Evolutionary conservation across 768 basidiomycete genomes (phyloP).

Genomic region (Cantharellus anzutake): DNA sequence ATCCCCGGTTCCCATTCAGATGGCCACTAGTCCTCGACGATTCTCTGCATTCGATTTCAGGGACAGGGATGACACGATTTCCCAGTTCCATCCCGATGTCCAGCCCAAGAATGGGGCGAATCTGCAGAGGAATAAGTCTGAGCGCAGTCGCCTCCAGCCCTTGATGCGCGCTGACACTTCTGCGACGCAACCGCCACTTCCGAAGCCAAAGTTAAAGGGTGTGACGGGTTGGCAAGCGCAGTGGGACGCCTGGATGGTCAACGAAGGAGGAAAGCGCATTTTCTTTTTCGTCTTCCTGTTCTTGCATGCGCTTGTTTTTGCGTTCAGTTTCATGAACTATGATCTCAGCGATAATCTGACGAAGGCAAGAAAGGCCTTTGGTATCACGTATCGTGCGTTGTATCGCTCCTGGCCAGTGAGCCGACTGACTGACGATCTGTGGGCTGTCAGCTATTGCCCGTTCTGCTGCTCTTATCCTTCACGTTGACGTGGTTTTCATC

Average conservation of each 20-base stretch:
- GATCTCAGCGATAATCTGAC: conserved; percentile 57
- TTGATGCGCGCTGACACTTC: conserved; percentile 43
- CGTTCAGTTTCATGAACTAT: conserved; percentile 64
- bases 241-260: conserved; percentile 9
- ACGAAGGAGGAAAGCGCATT: conserved; percentile 42
- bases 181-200: background rate
- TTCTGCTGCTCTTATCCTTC: conserved; percentile 73
- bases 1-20: too few species aligned
- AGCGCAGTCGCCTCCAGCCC: conserved; percentile 66
- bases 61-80: background rate
- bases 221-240: background rate
- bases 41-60: background rate
- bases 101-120: conserved; percentile 11
- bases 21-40: too few species aligned
- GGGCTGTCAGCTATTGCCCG: conserved; percentile 56
- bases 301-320: conserved; percentile 59
- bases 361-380: conserved; percentile 49
- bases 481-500: conserved; percentile 85
- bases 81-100: conserved; percentile 2
- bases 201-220: too few species aligned
- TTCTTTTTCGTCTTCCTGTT: conserved; percentile 71
- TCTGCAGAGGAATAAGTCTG: conserved; percentile 72
- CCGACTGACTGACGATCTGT: background rate
- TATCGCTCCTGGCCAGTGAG: background rate
- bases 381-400: conserved; percentile 53